Evolutionary conservation across 257 asterid genomes (phyloP), one percentile per base, ranked within the genome.

Genomic region (Buddleja alternifolia): DNA sequence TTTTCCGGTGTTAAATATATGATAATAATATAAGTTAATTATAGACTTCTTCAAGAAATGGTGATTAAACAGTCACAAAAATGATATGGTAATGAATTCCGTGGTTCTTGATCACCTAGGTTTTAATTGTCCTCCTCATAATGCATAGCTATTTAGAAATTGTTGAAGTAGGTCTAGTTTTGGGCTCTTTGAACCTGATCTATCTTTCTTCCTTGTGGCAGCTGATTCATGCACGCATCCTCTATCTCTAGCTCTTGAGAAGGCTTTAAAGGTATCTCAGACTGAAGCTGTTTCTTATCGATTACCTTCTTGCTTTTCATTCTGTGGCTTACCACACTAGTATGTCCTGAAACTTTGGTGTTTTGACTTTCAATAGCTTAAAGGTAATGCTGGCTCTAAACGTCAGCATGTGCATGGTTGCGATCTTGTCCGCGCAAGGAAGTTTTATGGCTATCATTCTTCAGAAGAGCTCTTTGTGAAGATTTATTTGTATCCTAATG

Each of bases 371-470:
- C 46, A 66, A 64, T 85, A 93, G 98, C 94, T 86, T 58, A 93
- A 81, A 77, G 89, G 90, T 73, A 90, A 73, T 79, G 82, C 86
- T 67, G 88, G 90, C 80, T 81, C 88, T 69, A 90, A 88, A 74
- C 94, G 92, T 46, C 97, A 93, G 82, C 97, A 93, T 75, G 92
- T 93, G 77, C 97, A 93, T 74, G 81, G 90, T 63, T 85, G 90
- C 77, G 82, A 83, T 73, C 81, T 90, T 77, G 97, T 93, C 54
- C 87, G 88, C 52, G 97, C 94, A 59, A 84, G 73, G 80, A 93
- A 84, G 85, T 88, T 93, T 69, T 93, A 93, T 65, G 98, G 98
- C 53, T 88, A 85, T 82, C 95, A 88, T 86, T 79, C 96, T 74
- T 69, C 84, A 4, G 97, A 93, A 76, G 97, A 93, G 77, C 87